Conservation (phyloP, 768 basidiomycete genomes). For the Rossbeevera mucosa region DNA sequence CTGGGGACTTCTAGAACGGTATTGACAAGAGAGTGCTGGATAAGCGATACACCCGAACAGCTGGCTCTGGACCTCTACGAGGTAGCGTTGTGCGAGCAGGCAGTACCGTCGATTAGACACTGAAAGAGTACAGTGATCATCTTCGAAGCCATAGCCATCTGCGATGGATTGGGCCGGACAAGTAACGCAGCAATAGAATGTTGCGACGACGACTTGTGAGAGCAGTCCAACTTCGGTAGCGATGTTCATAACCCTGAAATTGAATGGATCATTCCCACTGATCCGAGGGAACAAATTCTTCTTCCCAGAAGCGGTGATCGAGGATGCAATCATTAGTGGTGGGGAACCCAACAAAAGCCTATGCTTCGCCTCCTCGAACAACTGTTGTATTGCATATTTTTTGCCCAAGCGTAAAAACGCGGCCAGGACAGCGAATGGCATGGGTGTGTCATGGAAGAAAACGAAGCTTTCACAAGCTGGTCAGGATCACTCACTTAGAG, state of each 20-base stretch:
- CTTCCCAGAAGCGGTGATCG: not conserved
- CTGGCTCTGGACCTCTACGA: not conserved
- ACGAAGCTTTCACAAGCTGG: conserved; percentile 1
- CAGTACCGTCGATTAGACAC: not conserved
- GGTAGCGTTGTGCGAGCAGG: conserved; percentile 1
- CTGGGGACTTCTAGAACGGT: not conserved
- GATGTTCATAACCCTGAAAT: conserved; percentile 13
- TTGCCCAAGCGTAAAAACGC: conserved; percentile 15
- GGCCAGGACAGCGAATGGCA: conserved; percentile 8
- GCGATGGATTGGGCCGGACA: conserved; percentile 5
- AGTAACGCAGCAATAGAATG: conserved; percentile 2
- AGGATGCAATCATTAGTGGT: not conserved
- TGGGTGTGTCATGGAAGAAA: conserved; percentile 1
- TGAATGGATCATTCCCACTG: conserved; percentile 7
- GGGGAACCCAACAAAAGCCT: not conserved
- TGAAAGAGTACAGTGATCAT: not conserved
- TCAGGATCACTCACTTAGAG: not conserved
- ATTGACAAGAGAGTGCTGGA: not conserved
- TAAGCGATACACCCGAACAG: not conserved
- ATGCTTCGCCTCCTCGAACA: conserved; percentile 8
- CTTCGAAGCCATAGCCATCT: conserved; percentile 11
- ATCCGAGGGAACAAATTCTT: conserved; percentile 3
- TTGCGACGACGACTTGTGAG: not conserved
- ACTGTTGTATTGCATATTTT: conserved; percentile 11
- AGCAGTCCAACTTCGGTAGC: conserved; percentile 11